phyloP scores from a whole-genome alignment of 139 green algal species.

The Auxenochlorella pyrenoidosa region DNA sequence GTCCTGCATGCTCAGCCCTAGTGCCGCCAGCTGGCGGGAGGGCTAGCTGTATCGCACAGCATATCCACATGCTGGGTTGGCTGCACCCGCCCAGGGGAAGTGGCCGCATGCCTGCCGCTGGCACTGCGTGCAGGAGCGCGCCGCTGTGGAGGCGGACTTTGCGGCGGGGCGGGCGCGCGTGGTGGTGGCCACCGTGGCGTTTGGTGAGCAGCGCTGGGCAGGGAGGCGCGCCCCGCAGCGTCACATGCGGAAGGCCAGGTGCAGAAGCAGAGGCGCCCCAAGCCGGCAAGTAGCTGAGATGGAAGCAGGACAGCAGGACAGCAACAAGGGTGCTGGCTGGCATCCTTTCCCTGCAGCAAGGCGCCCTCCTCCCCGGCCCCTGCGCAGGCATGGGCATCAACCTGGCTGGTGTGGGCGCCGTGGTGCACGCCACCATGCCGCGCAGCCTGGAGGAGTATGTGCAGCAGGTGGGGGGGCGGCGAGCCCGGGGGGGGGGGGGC shows the following conservation, averaged over 20 bases:
- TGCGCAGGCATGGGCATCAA: conserved; percentile 72
- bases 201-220: conserved; percentile 49
- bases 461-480: conserved; percentile 83
- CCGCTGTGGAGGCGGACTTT: conserved; percentile 69
- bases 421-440: conserved; percentile 84
- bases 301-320: too few species aligned
- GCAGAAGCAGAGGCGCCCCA: background rate
- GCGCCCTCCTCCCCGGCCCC: background rate
- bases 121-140: conserved; percentile 43
- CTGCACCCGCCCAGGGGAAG: too few species aligned
- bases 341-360: background rate
- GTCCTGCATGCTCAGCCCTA: too few species aligned
- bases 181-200: conserved; percentile 82
- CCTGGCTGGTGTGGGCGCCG: conserved; percentile 60
- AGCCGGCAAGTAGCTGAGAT: too few species aligned
- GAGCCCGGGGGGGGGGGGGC: too few species aligned
- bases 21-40: too few species aligned
- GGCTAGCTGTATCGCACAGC: too few species aligned
- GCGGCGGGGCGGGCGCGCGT: conserved; percentile 58
- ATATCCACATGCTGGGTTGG: too few species aligned
- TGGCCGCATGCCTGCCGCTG: too few species aligned
- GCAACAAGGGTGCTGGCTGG: too few species aligned
- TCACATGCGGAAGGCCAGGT: background rate
- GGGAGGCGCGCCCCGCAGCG: too few species aligned
- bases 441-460: conserved; percentile 91